Base-by-base conservation (phyloP, 352 stramenopile species). In the Globisporangium ultimum region DNA sequence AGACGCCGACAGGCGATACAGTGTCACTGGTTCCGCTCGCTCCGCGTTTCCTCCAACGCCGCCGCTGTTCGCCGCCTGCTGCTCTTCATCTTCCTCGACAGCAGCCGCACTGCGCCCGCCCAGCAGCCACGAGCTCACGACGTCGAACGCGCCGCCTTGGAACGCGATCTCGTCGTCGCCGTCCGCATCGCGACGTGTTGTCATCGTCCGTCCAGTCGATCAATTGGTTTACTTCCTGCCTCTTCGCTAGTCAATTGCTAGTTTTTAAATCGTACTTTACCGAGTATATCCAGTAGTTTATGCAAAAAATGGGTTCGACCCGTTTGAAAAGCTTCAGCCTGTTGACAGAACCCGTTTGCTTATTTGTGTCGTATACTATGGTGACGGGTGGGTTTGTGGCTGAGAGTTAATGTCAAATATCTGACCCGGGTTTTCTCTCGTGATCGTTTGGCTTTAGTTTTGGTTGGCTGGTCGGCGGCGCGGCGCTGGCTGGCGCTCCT, bases 101-200 rank as follows among this genome's bases (percentile, higher is more conserved):
- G 45, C 53, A 3, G 55, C 51, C 2, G 62, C 59, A 4, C 38
- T 63, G 14, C 48, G 55, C 14, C 38, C 74, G 10, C 71, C 76
- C 9, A 79, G 49, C 43, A 89, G 59, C 82, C 82, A 91, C 50
- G 76, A 85, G 53, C 72, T 69, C 17, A 91, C 82, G 20, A 91
- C 76, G 50, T 81, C 60, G 53, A 89, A 80, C 36, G 79, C 82
- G 46, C 66, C 77, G 6, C 70, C 32, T 22, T 60, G 69, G 67
- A 91, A 91, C 56, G 64, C 57, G 49, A 88, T 71, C 14, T 70
- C 65, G 14, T 89, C 78, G 48, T 89, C 79, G 13, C 64, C 66
- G 36, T 80, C 67, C 57, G 38, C 53, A 58, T 58, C 17, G 24
- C 49, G 28, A 63, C n/a, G 48, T 28, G 10, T 11, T 21, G 20